These are phyloP conservation scores for Suillus hirtellus DNA, from an alignment of 768 basidiomycete genomes.

Conservation along the genomic window DNA sequence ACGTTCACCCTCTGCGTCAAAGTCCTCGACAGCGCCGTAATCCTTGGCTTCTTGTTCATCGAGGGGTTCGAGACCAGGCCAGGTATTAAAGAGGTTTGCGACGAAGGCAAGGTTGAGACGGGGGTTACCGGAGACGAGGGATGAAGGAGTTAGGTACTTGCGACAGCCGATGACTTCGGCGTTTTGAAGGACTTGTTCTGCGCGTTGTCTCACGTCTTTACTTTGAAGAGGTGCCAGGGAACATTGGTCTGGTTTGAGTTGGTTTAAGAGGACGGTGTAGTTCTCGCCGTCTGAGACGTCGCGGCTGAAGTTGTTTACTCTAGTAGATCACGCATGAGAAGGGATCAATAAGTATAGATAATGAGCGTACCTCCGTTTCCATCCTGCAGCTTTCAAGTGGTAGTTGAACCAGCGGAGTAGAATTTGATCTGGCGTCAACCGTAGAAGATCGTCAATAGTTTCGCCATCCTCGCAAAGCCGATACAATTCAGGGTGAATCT, in stretches of 20 bases:
- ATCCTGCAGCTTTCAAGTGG: slow-evolving; percentile 93
- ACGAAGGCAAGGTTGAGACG: slow-evolving; percentile 98
- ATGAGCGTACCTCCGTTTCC: slow-evolving; percentile 69
- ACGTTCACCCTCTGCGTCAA: slow-evolving; percentile 98
- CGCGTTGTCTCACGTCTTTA: slow-evolving; percentile 75
- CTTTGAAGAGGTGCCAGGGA: slow-evolving; percentile 91
- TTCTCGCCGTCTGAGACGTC: slow-evolving; percentile 98
- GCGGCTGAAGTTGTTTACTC: slow-evolving; percentile 96
- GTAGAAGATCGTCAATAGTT: slow-evolving; percentile 92
- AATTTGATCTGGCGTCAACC: slow-evolving; percentile 96
- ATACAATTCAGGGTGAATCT: slow-evolving; percentile 96
- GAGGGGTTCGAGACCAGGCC: slow-evolving; percentile 91
- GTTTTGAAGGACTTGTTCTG: slow-evolving; percentile 93
- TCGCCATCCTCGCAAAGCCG: slow-evolving; percentile 95
- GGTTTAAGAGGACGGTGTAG: slow-evolving; percentile 94
- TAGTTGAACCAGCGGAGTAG: slow-evolving; percentile 99
- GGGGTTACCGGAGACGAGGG: slow-evolving; percentile 92
- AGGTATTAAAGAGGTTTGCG: slow-evolving; percentile 97
- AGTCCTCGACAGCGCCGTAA: slow-evolving; percentile 89
- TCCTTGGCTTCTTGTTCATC: slow-evolving; percentile 94
- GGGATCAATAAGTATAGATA: neutral
- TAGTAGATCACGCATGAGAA: slow-evolving; percentile 30
- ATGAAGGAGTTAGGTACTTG: slow-evolving; percentile 91
- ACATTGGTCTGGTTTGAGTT: slow-evolving; percentile 93
- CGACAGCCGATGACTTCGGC: slow-evolving; percentile 93